Conservation (phyloP, 352 stramenopile species). For the Peronospora belbahrii region DNA sequence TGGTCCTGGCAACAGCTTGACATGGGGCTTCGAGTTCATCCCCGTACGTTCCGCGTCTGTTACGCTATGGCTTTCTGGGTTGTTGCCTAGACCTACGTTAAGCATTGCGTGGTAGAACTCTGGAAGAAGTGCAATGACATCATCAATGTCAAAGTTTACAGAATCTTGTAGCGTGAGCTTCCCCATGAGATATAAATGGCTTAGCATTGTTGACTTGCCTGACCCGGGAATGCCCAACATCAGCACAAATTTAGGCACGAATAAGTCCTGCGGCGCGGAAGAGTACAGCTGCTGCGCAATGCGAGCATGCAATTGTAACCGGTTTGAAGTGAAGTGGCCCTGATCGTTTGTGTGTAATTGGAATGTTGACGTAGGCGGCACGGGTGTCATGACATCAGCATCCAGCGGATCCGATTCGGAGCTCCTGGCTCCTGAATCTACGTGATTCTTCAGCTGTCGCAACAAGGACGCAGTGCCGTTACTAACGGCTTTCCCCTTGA, state of each 20-base stretch:
- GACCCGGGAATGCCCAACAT: constrained; percentile 59
- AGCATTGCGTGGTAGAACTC: constrained; percentile 82
- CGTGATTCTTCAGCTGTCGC: constrained; percentile 32
- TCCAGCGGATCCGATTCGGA: constrained; percentile 39
- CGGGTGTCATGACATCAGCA: constrained; percentile 27
- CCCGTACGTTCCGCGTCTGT: constrained; percentile 12
- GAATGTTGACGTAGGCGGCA: constrained; percentile 44
- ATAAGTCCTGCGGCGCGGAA: constrained; percentile 42
- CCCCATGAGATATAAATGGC: constrained; percentile 57
- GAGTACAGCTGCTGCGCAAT: constrained; percentile 71
- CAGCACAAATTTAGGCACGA: constrained; percentile 55
- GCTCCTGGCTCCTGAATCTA: constrained; percentile 11
- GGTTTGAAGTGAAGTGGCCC: constrained; percentile 52
- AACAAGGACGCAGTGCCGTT: constrained; percentile 26
- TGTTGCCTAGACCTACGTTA: constrained; percentile 68
- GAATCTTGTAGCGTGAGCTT: constrained; percentile 68
- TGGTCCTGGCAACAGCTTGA: constrained; percentile 33
- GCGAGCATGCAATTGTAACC: constrained; percentile 55
- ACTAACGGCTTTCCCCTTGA: constrained; percentile 7
- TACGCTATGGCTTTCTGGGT: constrained; percentile 26
- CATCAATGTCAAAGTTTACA: constrained; percentile 80
- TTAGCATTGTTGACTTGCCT: constrained; percentile 71
- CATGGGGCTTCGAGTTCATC: constrained; percentile 5
- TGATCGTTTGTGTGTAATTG: constrained; percentile 52
- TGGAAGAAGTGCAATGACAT: constrained; percentile 66